Evolutionary conservation across 208 protist genomes (phyloP), one percentile per base, ranked within the genome.

Genomic region (Acanthamoeba culbertsoni): DNA sequence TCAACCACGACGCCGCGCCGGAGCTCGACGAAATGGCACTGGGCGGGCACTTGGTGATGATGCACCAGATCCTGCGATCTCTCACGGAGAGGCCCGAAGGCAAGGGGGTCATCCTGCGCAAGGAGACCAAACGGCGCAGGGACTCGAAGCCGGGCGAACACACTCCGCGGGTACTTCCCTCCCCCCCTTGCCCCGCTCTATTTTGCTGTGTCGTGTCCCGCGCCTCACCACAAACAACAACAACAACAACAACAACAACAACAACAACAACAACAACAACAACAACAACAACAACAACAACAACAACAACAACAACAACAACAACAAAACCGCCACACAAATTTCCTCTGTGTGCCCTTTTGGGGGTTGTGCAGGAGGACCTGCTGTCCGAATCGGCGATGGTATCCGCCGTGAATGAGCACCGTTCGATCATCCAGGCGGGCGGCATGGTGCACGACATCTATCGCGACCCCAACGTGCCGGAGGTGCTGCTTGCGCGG

Each of bases 371-470:
- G 37, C 68, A 48, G 68, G 42, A 43, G 20, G 23, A 79, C 23
- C 68, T 79, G 68, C 42, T 79, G 68, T 79, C 68, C 2, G 68
- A 79, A 28, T 43, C 68, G 6, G 68, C 68, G 20, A 79, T 79
- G 68, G 68, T 79, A 6, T 79, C 68, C 26, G 68, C 68, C 20
- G 40, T 79, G 40, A 79, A 79, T 40, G 68, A 79, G 68, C 68
- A 48, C 68, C 68, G 68, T 2, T 79, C 68, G 35, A 48, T 79
- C 1, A 48, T 79, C 40, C 68, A 79, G 42, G 68, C 68, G 26
- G 82, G 82, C 43, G 82, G 82, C 26, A 62, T 90, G 46, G 86
- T 79, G 3, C 37, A 92, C 59, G 86, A 92, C 86, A 92, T 92
- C 65, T 92, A 92, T 43, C 86, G 86, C 42, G 86, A 92, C 46